Conservation (phyloP, 768 basidiomycete genomes). For the Pilatotrama ljubarskyi region DNA sequence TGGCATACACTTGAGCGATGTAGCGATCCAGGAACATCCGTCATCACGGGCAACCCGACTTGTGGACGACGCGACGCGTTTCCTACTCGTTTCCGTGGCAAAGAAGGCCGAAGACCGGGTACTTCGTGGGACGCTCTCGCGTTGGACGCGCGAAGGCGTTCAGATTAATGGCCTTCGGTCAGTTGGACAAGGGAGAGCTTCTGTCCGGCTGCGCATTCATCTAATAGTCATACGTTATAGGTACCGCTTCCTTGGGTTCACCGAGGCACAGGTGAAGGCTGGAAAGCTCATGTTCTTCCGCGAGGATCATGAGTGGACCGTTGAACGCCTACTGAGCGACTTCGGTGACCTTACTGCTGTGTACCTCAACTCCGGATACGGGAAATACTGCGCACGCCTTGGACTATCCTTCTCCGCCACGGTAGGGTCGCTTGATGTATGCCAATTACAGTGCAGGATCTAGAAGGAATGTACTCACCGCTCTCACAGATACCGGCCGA, state of each 20-base stretch:
- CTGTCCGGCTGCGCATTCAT: neutral
- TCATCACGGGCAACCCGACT: conserved; percentile 20
- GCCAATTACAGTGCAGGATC: neutral
- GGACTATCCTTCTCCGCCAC: conserved; percentile 25
- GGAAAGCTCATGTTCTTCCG: conserved; percentile 23
- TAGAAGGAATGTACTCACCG: neutral
- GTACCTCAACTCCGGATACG: conserved; percentile 17
- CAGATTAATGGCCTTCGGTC: conserved; percentile 4
- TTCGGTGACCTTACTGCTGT: conserved; percentile 19
- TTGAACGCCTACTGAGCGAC: conserved; percentile 8
- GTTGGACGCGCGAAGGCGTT: conserved; percentile 15
- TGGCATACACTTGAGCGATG: neutral
- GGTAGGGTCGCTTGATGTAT: conserved; percentile 20
- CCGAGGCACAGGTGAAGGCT: conserved; percentile 21
- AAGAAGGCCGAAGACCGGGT: neutral
- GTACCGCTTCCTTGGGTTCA: conserved; percentile 21
- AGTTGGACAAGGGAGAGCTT: conserved; percentile 2
- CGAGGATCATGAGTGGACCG: conserved; percentile 22
- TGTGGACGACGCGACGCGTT: conserved; percentile 20
- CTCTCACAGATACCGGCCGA: neutral
- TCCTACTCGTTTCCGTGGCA: conserved; percentile 11
- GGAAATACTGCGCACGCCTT: conserved; percentile 22
- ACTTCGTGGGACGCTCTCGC: neutral
- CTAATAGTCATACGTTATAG: conserved; percentile 2
- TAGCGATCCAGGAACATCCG: conserved; percentile 3